These are phyloP conservation scores for Phytopythium oedochilum DNA, from an alignment of 352 stramenopile species.

Conservation along the genomic window DNA sequence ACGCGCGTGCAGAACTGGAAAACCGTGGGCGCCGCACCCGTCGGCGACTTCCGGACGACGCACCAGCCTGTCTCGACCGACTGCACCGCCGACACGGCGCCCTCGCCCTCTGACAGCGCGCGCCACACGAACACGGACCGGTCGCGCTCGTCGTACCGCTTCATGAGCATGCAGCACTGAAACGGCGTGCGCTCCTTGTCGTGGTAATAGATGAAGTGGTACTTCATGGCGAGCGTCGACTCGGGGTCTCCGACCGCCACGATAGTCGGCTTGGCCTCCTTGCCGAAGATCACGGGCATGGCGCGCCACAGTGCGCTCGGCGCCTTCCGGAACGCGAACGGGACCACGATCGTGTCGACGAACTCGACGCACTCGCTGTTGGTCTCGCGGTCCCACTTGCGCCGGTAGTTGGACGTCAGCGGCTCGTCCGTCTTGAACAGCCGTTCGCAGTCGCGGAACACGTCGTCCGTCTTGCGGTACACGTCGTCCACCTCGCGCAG, in stretches of 20 bases:
- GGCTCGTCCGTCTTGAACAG: constrained; percentile 10
- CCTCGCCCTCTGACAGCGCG: constrained; percentile 23
- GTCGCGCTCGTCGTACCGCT: constrained; percentile 26
- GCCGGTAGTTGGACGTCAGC: constrained; percentile 5
- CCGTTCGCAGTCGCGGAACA: constrained; percentile 10
- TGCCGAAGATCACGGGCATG: constrained; percentile 14
- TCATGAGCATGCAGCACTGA: constrained; percentile 11
- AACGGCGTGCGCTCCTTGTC: constrained; percentile 7
- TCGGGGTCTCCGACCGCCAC: constrained; percentile 13
- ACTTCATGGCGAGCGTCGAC: constrained; percentile 31
- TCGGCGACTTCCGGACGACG: constrained; percentile 9
- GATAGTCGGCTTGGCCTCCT: constrained; percentile 11
- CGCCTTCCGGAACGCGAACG: constrained; percentile 15
- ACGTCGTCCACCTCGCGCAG: constrained; percentile 20
- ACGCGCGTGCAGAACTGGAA: constrained; percentile 6
- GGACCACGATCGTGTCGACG: constrained; percentile 15
- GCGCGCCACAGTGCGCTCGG: constrained; percentile 15
- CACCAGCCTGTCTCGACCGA: constrained; percentile 52
- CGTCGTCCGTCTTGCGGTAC: constrained; percentile 17
- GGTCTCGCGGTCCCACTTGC: constrained; percentile 11
- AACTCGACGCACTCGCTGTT: constrained; percentile 16
- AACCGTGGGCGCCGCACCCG: not conserved
- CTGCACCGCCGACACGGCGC: constrained; percentile 26
- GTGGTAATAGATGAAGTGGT: constrained; percentile 10
- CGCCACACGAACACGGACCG: constrained; percentile 51